phyloP scores from a whole-genome alignment of 257 asterid species.

The Przewalskia tangutica region DNA sequence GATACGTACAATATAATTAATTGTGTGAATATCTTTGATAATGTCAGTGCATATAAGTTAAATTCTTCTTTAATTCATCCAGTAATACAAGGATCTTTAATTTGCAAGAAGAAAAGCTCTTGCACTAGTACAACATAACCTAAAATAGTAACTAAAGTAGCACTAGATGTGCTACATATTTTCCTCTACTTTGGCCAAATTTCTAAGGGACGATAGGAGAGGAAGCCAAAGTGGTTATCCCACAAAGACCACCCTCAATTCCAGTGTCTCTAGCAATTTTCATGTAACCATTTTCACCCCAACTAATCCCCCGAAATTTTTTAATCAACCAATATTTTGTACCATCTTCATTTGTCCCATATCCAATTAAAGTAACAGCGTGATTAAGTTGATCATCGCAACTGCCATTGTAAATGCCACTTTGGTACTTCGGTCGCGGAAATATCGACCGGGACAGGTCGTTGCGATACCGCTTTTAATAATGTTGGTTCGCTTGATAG shows the following conservation, averaged over 20 bases:
- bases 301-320: conserved; percentile 3
- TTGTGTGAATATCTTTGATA: too few species aligned
- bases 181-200: neutral
- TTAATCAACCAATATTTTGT: conserved; percentile 6
- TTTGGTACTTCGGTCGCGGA: neutral
- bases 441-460: neutral
- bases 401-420: conserved; percentile 2
- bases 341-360: neutral
- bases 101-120: neutral
- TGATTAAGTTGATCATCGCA: neutral
- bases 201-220: conserved; percentile 4
- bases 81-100: neutral
- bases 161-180: neutral
- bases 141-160: neutral
- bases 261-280: conserved; percentile 5
- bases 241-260: conserved; percentile 5
- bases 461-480: neutral
- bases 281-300: conserved; percentile 18
- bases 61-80: neutral
- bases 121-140: neutral
- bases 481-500: neutral
- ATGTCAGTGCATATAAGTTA: too few species aligned
- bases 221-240: conserved; percentile 1
- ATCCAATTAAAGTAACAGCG: conserved; percentile 9
- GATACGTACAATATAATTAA: too few species aligned